Base-by-base conservation (phyloP, 805 yeast genomes). In the Blastobotrys robertii region DNA sequence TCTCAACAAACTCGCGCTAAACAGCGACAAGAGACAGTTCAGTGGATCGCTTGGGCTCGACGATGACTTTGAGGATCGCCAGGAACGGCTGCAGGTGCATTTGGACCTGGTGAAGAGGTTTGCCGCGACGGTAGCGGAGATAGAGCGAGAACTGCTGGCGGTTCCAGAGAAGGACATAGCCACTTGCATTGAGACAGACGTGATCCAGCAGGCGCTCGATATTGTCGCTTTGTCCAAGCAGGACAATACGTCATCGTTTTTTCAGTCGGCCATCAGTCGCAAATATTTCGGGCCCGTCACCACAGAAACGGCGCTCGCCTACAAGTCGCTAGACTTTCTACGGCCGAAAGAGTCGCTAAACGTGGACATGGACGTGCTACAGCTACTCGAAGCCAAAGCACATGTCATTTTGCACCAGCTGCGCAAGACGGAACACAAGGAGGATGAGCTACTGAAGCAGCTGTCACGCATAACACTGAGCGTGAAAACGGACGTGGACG, bases 201-300 rank as follows among this genome's bases (percentile, higher is more conserved):
- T 43, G 38, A 48, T 54, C 37, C 37, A 51, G 48, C 42, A 58
- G 51, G 42, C 66, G 47, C 42, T 55, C 47, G 54, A 51, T 44
- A 47, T 62, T 7, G 59, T 55, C 15, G 54, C 50, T 14, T 50
- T 56, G 25, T 50, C 60, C 11, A 44, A 54, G n/a, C 47, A 49
- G n/a, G 51, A 56, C 42, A 39, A 34, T 2, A 41, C 31, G n/a
- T 55, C 49, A 37, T 45, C 34, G 28, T 53, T 56, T 25, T 56
- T 51, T 45, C 30, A 32, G 9, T 41, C 52, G 29, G 40, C 35
- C 12, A 50, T 50, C 9, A 59, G 59, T 45, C 28, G 33, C n/a
- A 30, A 15, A 10, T 52, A 42, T 35, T 39, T 37, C 8, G 11
- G 15, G 11, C 29, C 28, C 29, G 25, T 19, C 25, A 19, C 25